These are phyloP conservation scores for Alectoria sarmentosa DNA, from an alignment of 495 filamentous ascomycete species.

Conservation along the genomic window DNA sequence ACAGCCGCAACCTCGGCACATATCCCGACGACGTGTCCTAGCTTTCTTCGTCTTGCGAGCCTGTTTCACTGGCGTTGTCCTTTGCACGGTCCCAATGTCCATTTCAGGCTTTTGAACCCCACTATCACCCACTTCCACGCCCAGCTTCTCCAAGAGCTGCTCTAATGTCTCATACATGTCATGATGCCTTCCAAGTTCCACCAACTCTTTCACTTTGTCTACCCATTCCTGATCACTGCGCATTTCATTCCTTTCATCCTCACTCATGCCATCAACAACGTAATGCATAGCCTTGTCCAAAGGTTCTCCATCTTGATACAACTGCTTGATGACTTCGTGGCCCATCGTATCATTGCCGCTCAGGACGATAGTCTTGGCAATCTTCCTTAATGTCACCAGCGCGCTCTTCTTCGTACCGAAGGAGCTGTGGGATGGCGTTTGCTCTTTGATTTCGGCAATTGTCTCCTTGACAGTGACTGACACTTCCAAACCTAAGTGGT, in stretches of 20 bases:
- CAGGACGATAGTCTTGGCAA: not conserved
- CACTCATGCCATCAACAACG: constrained; percentile 1
- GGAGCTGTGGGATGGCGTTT: constrained; percentile 5
- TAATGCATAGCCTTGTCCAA: constrained; percentile 12
- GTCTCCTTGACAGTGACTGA: not conserved
- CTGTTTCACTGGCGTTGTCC: not conserved
- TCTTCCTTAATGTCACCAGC: constrained; percentile 3
- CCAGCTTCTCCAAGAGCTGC: not conserved
- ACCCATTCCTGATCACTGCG: constrained; percentile 6
- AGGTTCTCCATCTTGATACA: not conserved
- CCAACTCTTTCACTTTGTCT: constrained; percentile 4
- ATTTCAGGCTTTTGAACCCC: not conserved
- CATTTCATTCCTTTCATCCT: constrained; percentile 4
- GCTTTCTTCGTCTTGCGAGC: not conserved
- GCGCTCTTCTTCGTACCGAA: constrained; percentile 12
- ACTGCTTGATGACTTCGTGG: not conserved
- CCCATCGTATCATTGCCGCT: not conserved
- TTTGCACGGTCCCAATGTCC: not conserved
- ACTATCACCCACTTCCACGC: no score
- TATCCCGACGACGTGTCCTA: not conserved
- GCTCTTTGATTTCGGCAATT: not conserved
- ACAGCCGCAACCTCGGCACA: constrained; percentile 2
- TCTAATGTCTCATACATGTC: constrained; percentile 7
- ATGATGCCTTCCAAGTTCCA: not conserved
- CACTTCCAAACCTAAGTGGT: not conserved